Evolutionary conservation across 2,329 filamentous ascomycete species (phyloP).

Genomic region (Colletotrichum scovillei): DNA sequence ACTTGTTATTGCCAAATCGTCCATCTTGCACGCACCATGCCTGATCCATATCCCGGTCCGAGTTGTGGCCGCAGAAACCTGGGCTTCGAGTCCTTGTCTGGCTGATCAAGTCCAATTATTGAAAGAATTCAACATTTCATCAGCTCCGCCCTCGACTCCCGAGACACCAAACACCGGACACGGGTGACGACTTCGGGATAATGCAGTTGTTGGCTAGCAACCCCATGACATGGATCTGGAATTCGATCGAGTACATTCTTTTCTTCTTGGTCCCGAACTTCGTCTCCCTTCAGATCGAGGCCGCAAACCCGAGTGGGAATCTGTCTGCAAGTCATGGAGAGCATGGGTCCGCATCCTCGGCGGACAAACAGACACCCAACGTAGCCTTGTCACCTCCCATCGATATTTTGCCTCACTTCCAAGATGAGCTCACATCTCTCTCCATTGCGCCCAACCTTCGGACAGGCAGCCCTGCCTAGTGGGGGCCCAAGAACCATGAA

Average conservation of each 20-base stretch:
- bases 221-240: conserved; percentile 29
- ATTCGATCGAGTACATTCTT: neutral
- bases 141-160: conserved; percentile 25
- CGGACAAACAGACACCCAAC: neutral
- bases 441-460: conserved; percentile 19
- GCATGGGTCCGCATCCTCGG: neutral
- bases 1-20: neutral
- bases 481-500: conserved; percentile 28
- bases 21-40: neutral
- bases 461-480: conserved; percentile 1
- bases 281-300: neutral
- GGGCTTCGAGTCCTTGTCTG: neutral
- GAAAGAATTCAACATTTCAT: neutral
- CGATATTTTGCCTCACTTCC: neutral
- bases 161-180: conserved; percentile 32
- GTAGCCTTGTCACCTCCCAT: neutral
- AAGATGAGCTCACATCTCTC: conserved; percentile 12
- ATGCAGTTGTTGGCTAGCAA: conserved; percentile 28
- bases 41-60: conserved; percentile 9
- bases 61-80: conserved; percentile 9
- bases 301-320: neutral
- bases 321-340: neutral
- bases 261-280: neutral
- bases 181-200: conserved; percentile 26
- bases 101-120: neutral